These are phyloP conservation scores for Penicillium goetzii DNA, from an alignment of 495 filamentous ascomycete genomes.

Conservation along the genomic window DNA sequence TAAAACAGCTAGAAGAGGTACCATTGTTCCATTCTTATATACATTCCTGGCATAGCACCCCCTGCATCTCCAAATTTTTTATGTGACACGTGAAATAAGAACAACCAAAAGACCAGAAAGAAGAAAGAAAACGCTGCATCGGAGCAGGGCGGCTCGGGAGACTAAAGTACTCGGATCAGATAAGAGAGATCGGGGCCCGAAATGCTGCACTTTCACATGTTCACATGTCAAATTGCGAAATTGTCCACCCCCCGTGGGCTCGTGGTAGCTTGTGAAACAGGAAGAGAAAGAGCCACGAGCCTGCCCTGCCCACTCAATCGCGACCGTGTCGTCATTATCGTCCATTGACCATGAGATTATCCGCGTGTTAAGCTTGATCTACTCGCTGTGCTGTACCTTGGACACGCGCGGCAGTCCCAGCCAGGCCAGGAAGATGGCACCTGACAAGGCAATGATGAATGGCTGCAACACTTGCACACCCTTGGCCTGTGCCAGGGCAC, in stretches of 20 bases:
- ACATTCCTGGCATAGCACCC: not conserved
- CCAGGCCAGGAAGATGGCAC: conserved; percentile 61
- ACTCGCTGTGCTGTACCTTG: conserved; percentile 26
- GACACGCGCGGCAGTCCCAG: conserved; percentile 42
- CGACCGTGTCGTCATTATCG: not conserved
- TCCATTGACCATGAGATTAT: not conserved
- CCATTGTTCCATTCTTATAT: not conserved
- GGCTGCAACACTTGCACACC: conserved; percentile 81
- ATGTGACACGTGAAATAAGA: conserved; percentile 5
- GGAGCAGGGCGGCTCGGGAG: conserved; percentile 20
- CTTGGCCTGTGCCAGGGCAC: conserved; percentile 78
- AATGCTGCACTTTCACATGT: conserved; percentile 19
- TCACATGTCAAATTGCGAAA: conserved; percentile 20
- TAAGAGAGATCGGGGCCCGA: conserved; percentile 21
- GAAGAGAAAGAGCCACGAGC: not conserved
- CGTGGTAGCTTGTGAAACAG: conserved; percentile 6
- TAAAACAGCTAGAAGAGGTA: not conserved
- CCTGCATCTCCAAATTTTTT: not conserved
- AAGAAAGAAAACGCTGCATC: not conserved
- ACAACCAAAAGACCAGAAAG: not conserved
- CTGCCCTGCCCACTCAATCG: not conserved
- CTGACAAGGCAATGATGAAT: conserved; percentile 69
- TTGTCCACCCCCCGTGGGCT: not conserved
- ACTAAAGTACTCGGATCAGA: conserved; percentile 26
- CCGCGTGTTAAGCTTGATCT: not conserved